Base-by-base conservation (phyloP, 345 rosid species). In the Boechera stricta region DNA sequence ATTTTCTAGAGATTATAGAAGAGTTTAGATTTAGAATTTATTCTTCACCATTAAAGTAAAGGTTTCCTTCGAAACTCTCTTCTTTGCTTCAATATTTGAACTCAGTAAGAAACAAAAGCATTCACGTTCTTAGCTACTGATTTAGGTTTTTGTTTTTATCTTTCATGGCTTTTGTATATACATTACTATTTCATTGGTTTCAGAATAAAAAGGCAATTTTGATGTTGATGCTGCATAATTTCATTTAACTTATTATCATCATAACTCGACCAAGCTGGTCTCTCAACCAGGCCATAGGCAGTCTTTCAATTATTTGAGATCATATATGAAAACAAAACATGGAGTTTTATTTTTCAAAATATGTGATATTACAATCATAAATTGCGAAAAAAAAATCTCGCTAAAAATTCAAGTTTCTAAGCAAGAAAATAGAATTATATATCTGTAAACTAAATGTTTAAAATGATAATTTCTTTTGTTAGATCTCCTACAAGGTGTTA, bases 141-240 rank as follows among this genome's bases (percentile, higher is more conserved):
- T 77, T 71, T 65, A 64, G 76, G 38, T 15, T 38, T 47, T 2
- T 76, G 2, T n/a, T 48, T 35, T 29, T 1, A 4, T 72, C 6
- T 58, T 58, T 47, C 48, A 35, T 70, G 80, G 71, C 0, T 2
- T 21, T 21, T 78, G 77, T 78, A 78, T 66, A 78, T 78, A 78
- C 77, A 33, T 3, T 39, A 39, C 57, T 15, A 66, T 77, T 16
- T 64, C 73, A 65, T 72, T 72, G 72, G 68, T 51, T 9, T 45
- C 16, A 59, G 10, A 72, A 77, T 72, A 78, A 51, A 15, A 71
- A 71, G 54, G 73, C 56, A 66, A 58, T 72, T 78, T 78, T 78
- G 81, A 71, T 72, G 44, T 71, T 71, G 72, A 69, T 49, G 53
- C 26, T 68, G 41, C 47, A 74, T 64, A 3, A 56, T 64, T 64